Base-by-base conservation (phyloP, 805 yeast genomes). In the Maudiozyma turicensis region DNA sequence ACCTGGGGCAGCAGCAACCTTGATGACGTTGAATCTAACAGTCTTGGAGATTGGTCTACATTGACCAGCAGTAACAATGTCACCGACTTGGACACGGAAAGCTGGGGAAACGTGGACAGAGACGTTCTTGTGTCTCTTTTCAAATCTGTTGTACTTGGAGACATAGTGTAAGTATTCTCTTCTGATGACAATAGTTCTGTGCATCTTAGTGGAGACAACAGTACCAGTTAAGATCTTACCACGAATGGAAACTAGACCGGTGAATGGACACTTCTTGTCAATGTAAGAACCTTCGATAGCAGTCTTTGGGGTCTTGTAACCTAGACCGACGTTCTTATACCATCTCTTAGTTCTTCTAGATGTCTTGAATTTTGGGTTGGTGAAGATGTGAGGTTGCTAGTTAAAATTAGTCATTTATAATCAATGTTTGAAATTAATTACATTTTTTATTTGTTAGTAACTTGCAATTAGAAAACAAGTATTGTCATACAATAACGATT, bases 31-130 rank as follows among this genome's bases (percentile, higher is more conserved):
- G 87, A 93, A 93, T 86, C 99, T 91, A 70, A 93, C 97, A 67
- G 99, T 93, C 81, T 93, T 93, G 70, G 99, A 93, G 74, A 93
- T 78, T 71, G 99, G 99, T 84, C 99, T 91, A 86, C 99, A 93
- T 82, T 93, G 99, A 75, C 99, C 99, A 76, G 93, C 97, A 68
- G 96, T 90, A 70, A 93, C 99, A 63, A 85, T 80, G 73, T 93
- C 99, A 83, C 99, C 99, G 75, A 90, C 98, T 74, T 78, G 78
- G 68, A 91, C 96, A 81, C 99, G 95, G 98, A 93, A 93, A 77
- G 98, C 98, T 79, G 99, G 99, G 63, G 98, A 91, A 70, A 93
- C 87, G 81, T 93, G 99, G 69, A 96, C 99, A 74, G 99, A 95
- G 60, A 93, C 82, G 85, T 93, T 93, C 93, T 93, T 93, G 87